These are phyloP conservation scores for Astrocystis sublimbata DNA, from an alignment of 495 filamentous ascomycete species.

Conservation along the genomic window DNA sequence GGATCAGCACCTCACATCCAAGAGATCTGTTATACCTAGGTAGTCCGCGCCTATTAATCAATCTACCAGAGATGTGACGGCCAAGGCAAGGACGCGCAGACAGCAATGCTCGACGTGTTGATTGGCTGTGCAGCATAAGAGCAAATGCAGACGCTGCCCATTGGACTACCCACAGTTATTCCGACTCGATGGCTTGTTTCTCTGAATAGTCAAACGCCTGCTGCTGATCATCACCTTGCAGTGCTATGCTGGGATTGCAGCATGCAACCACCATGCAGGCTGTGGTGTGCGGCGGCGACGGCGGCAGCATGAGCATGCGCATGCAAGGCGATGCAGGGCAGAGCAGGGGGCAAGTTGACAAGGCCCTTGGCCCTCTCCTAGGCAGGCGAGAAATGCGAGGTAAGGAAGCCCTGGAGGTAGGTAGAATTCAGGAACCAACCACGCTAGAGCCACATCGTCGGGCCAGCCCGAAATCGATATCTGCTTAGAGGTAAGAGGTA, in stretches of 20 bases:
- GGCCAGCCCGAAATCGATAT: not conserved
- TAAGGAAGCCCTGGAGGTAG: not conserved
- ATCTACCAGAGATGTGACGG: not conserved
- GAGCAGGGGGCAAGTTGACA: too few relatives aligned
- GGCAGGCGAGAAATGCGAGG: too few relatives aligned
- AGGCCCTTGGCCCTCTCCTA: not conserved
- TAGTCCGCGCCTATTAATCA: too few relatives aligned
- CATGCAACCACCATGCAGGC: not conserved
- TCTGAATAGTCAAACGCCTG: too few relatives aligned
- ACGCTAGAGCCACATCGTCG: not conserved
- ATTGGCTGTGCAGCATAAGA: not conserved
- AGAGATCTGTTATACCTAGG: too few relatives aligned
- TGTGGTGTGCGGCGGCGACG: not conserved
- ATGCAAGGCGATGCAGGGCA: constrained; percentile 4
- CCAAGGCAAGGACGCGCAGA: not conserved
- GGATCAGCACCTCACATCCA: not conserved
- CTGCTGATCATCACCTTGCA: not conserved
- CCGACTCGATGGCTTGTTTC: too few relatives aligned
- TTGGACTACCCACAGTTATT: not conserved
- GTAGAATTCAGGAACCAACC: not conserved
- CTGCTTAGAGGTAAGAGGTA: too few relatives aligned
- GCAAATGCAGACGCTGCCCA: not conserved
- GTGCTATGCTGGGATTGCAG: not conserved
- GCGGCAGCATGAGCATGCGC: too few relatives aligned
- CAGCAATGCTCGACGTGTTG: not conserved